Percentiles rank a stretch among this genome's conserved stretches.
Evolutionary conservation across 352 stramenopile species (phyloP).

Genomic region (Globisporangium cystogenes): DNA sequence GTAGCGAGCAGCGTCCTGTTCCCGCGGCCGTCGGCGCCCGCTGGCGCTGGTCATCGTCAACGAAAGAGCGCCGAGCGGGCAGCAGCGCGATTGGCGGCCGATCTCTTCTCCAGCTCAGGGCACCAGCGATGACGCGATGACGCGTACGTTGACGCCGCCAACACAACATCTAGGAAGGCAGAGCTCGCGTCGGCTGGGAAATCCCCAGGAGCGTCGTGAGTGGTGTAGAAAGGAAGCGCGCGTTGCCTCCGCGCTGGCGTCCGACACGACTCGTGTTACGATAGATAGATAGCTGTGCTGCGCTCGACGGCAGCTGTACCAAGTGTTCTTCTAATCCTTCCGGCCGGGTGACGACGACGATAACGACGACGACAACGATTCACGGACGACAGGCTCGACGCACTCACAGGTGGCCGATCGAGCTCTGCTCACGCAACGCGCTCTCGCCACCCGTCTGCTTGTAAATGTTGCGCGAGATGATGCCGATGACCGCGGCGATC

Average conservation of each 20-base stretch:
- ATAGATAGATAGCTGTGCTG: background rate
- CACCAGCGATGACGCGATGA: background rate
- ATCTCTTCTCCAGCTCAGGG: background rate
- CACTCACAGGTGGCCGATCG: conserved; percentile 4
- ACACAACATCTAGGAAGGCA: too few relatives aligned
- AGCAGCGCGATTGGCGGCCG: background rate
- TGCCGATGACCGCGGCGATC: conserved; percentile 42
- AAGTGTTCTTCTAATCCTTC: background rate
- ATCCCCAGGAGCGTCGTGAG: background rate
- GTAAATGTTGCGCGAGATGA: conserved; percentile 48
- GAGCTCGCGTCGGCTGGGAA: too few relatives aligned
- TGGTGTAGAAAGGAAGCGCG: background rate
- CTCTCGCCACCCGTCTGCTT: conserved; percentile 44
- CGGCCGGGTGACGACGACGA: background rate
- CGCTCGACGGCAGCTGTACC: background rate
- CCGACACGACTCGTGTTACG: background rate
- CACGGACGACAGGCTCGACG: background rate
- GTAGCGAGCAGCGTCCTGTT: background rate
- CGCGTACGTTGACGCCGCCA: too few relatives aligned
- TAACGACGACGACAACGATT: background rate
- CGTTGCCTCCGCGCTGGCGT: background rate
- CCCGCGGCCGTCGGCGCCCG: background rate
- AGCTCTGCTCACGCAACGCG: conserved; percentile 12
- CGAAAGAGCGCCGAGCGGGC: background rate
- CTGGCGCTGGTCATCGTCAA: background rate